Base-by-base conservation (phyloP, 1,284 basidiomycete genomes). In the Cutaneotrichosporon arboriforme region DNA sequence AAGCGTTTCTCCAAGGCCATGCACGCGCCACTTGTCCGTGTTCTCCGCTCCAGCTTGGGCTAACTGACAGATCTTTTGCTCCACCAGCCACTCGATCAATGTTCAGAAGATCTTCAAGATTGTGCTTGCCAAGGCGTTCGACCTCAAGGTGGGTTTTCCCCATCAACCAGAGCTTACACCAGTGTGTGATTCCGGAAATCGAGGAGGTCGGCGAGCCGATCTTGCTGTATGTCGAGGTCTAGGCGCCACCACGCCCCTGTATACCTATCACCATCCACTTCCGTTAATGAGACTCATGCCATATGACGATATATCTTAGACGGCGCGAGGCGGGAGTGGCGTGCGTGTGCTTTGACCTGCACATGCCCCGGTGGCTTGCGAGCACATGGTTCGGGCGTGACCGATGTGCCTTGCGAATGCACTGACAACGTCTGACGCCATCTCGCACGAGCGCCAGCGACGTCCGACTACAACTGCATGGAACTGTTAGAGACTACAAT, bases 31-130 rank as follows among this genome's bases (percentile, higher is more conserved):
- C 79, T 98, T 39, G 74, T 76, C 43, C 0, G 17, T 36, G 36
- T 21, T n/a, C 21, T 2, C 13, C 3, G 14, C 13, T 18, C 31
- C 4, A n/a, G n/a, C n/a, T n/a, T 31, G 7, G 22, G 38, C 54
- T 51, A 14, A 58, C 47, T 31, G 26, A 7, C 50, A 75, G 65
- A 94, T 97, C 75, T 98, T 97, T 77, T 97, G 92, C 77, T 97
- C 92, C 41, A 97, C 94, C 38, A 90, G 89, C 37, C 91, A 93
- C 63, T 91, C 91, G 55, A 96, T 97, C 79, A 97, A 98, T 74
- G 93, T 98, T 49, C 94, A 97, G 80, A 96, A 97, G 81, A 97
- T 97, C 65, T 97, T 97, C 84, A 96, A 97, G 62, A 75, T 74
- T 42, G 73, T 72, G 14, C 64, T 73, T 17, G 74, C 76, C 8